Conservation (phyloP, 2,329 filamentous ascomycete genomes). For the Cordyceps javanica region DNA sequence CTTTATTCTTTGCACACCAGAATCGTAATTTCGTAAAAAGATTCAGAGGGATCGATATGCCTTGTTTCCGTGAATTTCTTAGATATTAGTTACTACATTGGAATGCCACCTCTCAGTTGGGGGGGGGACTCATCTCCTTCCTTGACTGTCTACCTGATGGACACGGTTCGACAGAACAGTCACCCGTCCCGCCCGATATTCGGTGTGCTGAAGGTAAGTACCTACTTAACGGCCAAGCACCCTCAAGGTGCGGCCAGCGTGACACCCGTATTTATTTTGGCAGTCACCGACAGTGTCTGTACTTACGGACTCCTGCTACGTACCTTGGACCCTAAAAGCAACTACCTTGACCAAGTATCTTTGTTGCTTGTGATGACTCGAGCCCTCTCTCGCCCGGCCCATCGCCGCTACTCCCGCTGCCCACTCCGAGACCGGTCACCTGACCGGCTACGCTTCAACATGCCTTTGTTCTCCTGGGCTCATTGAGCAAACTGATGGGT, state of each 20-base stretch:
- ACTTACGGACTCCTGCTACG: too few species aligned
- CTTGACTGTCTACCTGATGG: neutral
- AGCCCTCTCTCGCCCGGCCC: neutral
- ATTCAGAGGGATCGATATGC: neutral
- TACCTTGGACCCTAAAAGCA: too few species aligned
- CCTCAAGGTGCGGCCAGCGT: too few species aligned
- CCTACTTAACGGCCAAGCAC: too few species aligned
- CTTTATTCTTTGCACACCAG: neutral
- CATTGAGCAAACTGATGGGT: neutral
- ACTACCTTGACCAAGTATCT: too few species aligned
- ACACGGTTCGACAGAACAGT: neutral
- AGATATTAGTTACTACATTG: neutral
- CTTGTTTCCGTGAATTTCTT: neutral
- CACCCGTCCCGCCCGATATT: neutral
- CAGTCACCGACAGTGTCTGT: too few species aligned
- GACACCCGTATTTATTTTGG: too few species aligned
- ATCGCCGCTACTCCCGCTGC: neutral
- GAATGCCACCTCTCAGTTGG: too few species aligned
- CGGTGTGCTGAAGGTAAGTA: neutral
- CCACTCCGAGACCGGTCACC: slow-evolving; percentile 11
- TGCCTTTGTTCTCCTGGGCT: neutral
- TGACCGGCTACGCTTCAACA: slow-evolving; percentile 4
- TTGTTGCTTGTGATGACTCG: too few species aligned
- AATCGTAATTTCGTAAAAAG: neutral
- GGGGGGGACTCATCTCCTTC: neutral